Percentiles rank a stretch among this genome's conserved stretches.
phyloP scores from a whole-genome alignment of 2,329 filamentous ascomycete species.

The Sporothrix brunneoviolacea region DNA sequence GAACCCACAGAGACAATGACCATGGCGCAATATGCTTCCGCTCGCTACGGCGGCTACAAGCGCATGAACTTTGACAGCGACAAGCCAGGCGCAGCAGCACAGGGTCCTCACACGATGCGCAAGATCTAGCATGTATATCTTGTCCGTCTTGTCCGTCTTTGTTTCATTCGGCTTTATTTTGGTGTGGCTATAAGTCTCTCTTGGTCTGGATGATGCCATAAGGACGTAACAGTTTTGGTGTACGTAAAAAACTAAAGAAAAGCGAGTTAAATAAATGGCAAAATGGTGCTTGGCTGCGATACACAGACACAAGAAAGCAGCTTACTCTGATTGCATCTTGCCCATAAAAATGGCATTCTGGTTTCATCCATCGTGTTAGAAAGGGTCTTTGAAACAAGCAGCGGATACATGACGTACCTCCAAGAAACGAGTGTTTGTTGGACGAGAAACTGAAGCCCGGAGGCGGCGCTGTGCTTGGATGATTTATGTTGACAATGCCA shows the following conservation, averaged over 20 bases:
- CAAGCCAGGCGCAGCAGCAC: not conserved
- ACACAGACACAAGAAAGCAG: not conserved
- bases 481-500: not conserved
- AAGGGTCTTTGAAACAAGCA: not conserved
- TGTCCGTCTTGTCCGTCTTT: not conserved
- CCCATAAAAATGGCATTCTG: not conserved
- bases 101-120: not conserved
- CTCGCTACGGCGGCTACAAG: not conserved
- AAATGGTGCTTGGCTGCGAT: no score
- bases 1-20: not conserved
- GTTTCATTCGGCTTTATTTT: not conserved
- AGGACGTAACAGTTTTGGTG: not conserved
- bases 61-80: not conserved
- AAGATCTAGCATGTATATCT: not conserved
- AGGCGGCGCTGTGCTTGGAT: not conserved
- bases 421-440: slow-evolving; percentile 10
- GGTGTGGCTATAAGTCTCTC: not conserved
- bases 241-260: not conserved
- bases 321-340: not conserved
- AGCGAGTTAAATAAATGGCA: no score
- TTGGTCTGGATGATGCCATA: not conserved
- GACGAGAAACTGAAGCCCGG: not conserved
- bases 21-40: not conserved
- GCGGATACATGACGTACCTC: not conserved
- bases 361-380: not conserved